Evolutionary conservation across 1,284 basidiomycete species (phyloP).

Genomic region (Ganoderma boninense): DNA sequence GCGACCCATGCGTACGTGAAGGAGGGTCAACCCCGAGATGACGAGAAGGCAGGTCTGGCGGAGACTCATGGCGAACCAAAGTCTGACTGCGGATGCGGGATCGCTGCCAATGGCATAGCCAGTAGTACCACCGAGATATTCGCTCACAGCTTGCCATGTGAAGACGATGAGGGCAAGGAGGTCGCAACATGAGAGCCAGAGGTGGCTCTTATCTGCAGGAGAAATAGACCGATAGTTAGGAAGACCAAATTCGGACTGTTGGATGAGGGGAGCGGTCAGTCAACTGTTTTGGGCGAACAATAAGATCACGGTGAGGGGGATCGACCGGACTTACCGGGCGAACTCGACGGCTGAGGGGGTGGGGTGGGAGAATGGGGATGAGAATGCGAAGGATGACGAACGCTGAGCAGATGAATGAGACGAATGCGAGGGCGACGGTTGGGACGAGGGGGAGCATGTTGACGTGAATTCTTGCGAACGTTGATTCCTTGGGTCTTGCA

Average conservation of each 20-base stretch:
- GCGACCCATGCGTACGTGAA: slow-evolving; percentile 73
- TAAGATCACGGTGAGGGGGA: slow-evolving; percentile 18
- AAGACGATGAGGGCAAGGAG: slow-evolving; percentile 66
- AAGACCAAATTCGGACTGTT: slow-evolving; percentile 73
- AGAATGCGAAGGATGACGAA: slow-evolving; percentile 77
- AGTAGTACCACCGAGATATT: slow-evolving; percentile 55
- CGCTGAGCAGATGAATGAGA: slow-evolving; percentile 74
- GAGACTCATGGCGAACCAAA: slow-evolving; percentile 70
- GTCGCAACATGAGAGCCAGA: slow-evolving; percentile 75
- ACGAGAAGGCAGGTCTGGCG: slow-evolving; percentile 72
- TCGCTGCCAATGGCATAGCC: slow-evolving; percentile 54
- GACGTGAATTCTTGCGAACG: slow-evolving; percentile 32
- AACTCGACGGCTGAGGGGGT: slow-evolving; percentile 73
- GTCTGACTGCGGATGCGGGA: slow-evolving; percentile 58
- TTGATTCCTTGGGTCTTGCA: slow-evolving; percentile 26
- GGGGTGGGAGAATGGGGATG: slow-evolving; percentile 73
- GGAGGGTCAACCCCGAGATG: slow-evolving; percentile 63
- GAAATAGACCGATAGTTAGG: slow-evolving; percentile 72
- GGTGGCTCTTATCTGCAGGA: slow-evolving; percentile 69
- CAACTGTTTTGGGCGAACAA: slow-evolving; percentile 28
- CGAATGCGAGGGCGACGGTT: slow-evolving; percentile 67
- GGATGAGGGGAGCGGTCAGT: slow-evolving; percentile 15
- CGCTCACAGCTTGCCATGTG: slow-evolving; percentile 67
- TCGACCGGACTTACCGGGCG: slow-evolving; percentile 59
- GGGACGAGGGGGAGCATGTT: slow-evolving; percentile 72